Percentiles rank a stretch among this genome's conserved stretches.
Evolutionary conservation across 139 green algal species (phyloP).

Genomic region (Picochlorum sp.): DNA sequence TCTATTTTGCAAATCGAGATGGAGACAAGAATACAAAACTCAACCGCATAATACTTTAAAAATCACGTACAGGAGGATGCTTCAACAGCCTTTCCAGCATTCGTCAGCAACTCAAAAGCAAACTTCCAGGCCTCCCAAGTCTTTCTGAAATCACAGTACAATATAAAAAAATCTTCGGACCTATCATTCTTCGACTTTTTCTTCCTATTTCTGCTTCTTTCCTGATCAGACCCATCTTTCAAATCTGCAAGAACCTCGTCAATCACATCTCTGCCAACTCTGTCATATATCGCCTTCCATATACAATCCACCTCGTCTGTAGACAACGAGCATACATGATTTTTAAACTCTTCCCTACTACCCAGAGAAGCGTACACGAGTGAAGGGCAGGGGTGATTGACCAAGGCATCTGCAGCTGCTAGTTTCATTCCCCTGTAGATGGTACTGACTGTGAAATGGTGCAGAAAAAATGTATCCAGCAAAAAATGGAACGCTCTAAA

Average conservation of each 20-base stretch:
- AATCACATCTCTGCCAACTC: not conserved
- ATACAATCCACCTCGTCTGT: not conserved
- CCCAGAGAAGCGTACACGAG: not conserved
- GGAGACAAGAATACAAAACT: too few species aligned
- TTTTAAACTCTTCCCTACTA: not conserved
- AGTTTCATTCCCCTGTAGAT: constrained; percentile 28
- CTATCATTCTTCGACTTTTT: not conserved
- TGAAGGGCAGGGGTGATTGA: constrained; percentile 6
- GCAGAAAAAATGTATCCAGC: constrained; percentile 19
- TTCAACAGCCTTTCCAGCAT: too few species aligned
- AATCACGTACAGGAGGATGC: too few species aligned
- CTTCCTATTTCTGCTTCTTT: not conserved
- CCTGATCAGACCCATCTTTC: not conserved
- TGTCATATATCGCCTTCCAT: not conserved
- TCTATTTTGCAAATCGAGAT: too few species aligned
- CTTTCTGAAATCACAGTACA: too few species aligned
- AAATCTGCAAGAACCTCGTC: not conserved
- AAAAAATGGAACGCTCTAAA: constrained; percentile 12
- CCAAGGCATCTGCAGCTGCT: constrained; percentile 32
- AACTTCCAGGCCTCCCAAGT: too few species aligned
- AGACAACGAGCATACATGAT: too few species aligned
- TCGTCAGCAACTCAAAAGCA: too few species aligned
- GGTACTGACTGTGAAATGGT: constrained; percentile 19
- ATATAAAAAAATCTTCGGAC: not conserved
- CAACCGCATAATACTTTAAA: too few species aligned